These are phyloP conservation scores for Crucibulum laeve DNA, from an alignment of 768 basidiomycete species.

Conservation along the genomic window DNA sequence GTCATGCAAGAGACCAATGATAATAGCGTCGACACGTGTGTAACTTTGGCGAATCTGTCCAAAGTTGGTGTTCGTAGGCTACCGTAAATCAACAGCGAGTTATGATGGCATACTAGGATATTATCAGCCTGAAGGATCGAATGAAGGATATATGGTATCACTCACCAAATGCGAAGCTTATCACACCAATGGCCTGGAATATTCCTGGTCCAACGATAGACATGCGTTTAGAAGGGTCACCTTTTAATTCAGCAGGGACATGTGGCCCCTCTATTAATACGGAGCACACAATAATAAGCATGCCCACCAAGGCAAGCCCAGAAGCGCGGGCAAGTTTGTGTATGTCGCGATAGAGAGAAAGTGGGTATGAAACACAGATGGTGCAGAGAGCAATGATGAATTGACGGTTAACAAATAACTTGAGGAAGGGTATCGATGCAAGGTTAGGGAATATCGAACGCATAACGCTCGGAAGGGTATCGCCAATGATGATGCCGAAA, in stretches of 20 bases:
- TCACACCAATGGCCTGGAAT: conserved; percentile 96
- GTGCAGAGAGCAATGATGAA: conserved; percentile 90
- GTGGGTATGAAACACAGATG: conserved; percentile 84
- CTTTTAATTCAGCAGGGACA: conserved; percentile 68
- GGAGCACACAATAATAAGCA: conserved; percentile 87
- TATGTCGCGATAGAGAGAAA: conserved; percentile 95
- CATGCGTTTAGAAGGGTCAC: conserved; percentile 70
- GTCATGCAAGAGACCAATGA: conserved; percentile 83
- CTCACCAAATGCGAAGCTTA: conserved; percentile 83
- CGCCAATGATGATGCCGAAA: conserved; percentile 96
- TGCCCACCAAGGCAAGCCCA: conserved; percentile 85
- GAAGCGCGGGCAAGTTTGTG: conserved; percentile 95
- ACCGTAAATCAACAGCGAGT: conserved; percentile 94
- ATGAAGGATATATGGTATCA: neutral
- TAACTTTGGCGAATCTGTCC: conserved; percentile 89
- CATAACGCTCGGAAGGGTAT: conserved; percentile 94
- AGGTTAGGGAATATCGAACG: conserved; percentile 77
- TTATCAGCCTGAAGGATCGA: conserved; percentile 4
- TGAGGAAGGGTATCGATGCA: conserved; percentile 65
- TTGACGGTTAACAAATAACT: conserved; percentile 77
- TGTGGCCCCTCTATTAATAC: conserved; percentile 82
- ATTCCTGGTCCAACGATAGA: conserved; percentile 76
- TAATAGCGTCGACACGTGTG: conserved; percentile 84
- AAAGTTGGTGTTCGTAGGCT: conserved; percentile 89
- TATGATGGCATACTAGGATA: conserved; percentile 85